Evolutionary conservation across 192 early-diverging fungal species (phyloP), one percentile per base, ranked within the genome.

Genomic region (Gryganskiella cystojenkinii): DNA sequence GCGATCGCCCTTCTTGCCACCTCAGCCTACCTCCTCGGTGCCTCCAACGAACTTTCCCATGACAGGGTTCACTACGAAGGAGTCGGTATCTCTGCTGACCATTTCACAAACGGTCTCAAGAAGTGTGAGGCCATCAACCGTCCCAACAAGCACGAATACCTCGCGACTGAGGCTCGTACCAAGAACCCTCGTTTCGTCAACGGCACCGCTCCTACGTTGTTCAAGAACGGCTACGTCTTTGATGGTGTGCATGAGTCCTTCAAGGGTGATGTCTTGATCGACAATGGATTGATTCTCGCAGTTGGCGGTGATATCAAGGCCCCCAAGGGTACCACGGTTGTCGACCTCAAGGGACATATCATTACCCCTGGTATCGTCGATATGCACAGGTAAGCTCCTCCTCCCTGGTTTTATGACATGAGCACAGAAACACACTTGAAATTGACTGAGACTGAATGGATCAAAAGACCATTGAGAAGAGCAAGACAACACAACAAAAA

Each of bases 311-410:
- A 72, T 35, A 65, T 89, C 28, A 49, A 81, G 15, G 74, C 64
- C 0, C 60, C 73, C 15, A 66, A 82, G 27, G 80, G 74, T 9
- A 68, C 69, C 0, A 60, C 71, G 9, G 72, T 88, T 6, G 79
- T 94, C 15, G 88, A 95, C 67, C 85, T 90, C 43, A 81, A 87
- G 37, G 89, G 88, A 5, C 84, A 88, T 42, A 82, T 84, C 46
- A 75, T 95, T n/a, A 91, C 92, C 10, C 93, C 93, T 19, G 93
- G 93, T 47, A 83, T 95, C 42, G 87, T 95, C 3, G 93, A 94
- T 64, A 89, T 90, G 91, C 84, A 90, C 80, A 83, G 82, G 82
- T 83, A 74, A 59, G 33, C 13, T 5, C 37, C 13, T 40, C 37
- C 37, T 40, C 13, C 7, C 37, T 40, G 7, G 5, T 40, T 13